phyloP scores from a whole-genome alignment of 2,329 filamentous ascomycete genomes.

The Curvularia spicifera region DNA sequence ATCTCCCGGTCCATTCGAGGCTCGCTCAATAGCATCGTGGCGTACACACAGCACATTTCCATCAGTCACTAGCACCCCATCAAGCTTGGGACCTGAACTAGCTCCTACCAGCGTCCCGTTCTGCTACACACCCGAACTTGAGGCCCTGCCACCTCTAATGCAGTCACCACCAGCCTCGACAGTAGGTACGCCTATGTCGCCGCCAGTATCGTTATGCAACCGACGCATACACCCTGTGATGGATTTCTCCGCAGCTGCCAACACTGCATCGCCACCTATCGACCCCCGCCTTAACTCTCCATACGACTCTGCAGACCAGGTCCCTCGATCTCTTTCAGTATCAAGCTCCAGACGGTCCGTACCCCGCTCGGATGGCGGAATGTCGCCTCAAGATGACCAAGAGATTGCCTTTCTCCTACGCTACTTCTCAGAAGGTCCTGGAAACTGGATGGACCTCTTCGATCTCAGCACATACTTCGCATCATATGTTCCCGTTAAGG shows the following conservation, averaged over 20 bases:
- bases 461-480: constrained; percentile 66
- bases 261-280: constrained; percentile 43
- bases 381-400: constrained; percentile 53
- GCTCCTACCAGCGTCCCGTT: constrained; percentile 53
- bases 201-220: constrained; percentile 53
- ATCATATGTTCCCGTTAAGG: constrained; percentile 65
- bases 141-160: constrained; percentile 37
- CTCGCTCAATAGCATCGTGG: constrained; percentile 36
- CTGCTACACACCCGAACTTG: constrained; percentile 39
- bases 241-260: constrained; percentile 37
- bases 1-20: constrained; percentile 42
- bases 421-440: constrained; percentile 66
- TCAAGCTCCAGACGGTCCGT: constrained; percentile 34
- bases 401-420: constrained; percentile 66
- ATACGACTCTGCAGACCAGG: constrained; percentile 36
- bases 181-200: constrained; percentile 48
- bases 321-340: constrained; percentile 35
- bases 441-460: constrained; percentile 66
- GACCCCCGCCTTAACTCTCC: constrained; percentile 46
- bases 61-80: constrained; percentile 41
- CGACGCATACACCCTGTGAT: constrained; percentile 64
- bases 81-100: constrained; percentile 60
- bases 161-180: constrained; percentile 42
- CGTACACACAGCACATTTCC: constrained; percentile 33
- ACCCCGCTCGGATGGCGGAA: constrained; percentile 29